Percentiles rank a stretch among this genome's conserved stretches.
Conservation (phyloP, 169 alveolate genomes). For the Plasmodium adleri region DNA sequence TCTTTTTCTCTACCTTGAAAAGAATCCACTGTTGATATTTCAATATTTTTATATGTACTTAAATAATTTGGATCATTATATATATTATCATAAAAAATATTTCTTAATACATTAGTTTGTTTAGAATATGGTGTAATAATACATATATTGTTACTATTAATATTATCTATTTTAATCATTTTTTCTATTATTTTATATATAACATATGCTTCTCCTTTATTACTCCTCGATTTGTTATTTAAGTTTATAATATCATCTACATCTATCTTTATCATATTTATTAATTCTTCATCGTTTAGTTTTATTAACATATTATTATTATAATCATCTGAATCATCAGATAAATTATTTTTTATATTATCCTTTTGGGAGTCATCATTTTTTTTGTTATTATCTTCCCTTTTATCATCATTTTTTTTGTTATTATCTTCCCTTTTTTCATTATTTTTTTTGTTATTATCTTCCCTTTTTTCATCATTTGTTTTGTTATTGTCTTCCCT, state of each 20-base stretch:
- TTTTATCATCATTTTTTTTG: background rate
- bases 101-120: conserved; percentile 51
- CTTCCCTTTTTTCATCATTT: too few species aligned
- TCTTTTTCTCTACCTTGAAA: conserved; percentile 79
- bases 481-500: too few species aligned
- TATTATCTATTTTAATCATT: conserved; percentile 27
- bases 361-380: background rate
- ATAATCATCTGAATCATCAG: background rate
- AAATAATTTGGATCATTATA: conserved; percentile 27
- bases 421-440: background rate
- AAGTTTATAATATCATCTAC: conserved; percentile 53
- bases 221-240: conserved; percentile 59
- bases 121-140: conserved; percentile 68
- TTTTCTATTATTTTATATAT: conserved; percentile 47
- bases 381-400: background rate
- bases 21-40: conserved; percentile 75
- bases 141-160: conserved; percentile 38
- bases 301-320: background rate
- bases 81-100: conserved; percentile 43
- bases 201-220: conserved; percentile 72
- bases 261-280: conserved; percentile 25
- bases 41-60: conserved; percentile 14
- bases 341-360: background rate
- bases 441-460: background rate
- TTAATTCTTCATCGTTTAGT: conserved; percentile 20